Percentiles rank a stretch among this genome's conserved stretches.
Conservation (phyloP, 2,329 filamentous ascomycete genomes). For the Calonectria naviculata region DNA sequence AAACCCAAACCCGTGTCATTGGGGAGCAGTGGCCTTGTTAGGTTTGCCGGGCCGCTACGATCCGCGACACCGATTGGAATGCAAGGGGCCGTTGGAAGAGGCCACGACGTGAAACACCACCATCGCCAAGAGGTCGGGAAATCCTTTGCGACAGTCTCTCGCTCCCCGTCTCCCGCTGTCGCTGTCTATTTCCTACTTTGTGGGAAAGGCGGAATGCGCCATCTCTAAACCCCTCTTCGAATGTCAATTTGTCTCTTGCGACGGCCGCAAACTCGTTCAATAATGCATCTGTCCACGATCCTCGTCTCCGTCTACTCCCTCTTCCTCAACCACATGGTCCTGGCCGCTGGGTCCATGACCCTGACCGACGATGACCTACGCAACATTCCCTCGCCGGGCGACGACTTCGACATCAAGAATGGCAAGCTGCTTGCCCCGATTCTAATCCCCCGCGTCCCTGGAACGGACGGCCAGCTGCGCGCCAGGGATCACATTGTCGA, state of each 20-base stretch:
- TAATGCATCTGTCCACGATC: conserved; percentile 32
- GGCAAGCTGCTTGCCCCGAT: conserved; percentile 87
- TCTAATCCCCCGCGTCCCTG: conserved; percentile 87
- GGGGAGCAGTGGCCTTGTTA: background rate
- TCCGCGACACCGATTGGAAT: background rate
- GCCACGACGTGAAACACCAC: conserved; percentile 11
- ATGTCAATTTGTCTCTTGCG: conserved; percentile 16
- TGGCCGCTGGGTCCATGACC: conserved; percentile 54
- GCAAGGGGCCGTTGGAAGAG: conserved; percentile 16
- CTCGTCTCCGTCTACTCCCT: conserved; percentile 31
- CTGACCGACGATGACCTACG: conserved; percentile 82
- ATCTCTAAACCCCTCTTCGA: background rate
- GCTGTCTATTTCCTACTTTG: conserved; percentile 48
- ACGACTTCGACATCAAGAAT: conserved; percentile 81
- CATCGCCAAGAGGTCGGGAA: background rate
- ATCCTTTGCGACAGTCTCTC: background rate
- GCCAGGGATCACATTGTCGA: conserved; percentile 85
- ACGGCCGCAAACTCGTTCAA: conserved; percentile 20
- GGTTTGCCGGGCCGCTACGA: background rate
- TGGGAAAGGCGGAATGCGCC: conserved; percentile 33
- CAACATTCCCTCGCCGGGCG: conserved; percentile 76
- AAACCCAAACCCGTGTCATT: background rate
- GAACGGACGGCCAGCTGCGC: conserved; percentile 77
- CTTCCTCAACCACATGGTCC: conserved; percentile 34
- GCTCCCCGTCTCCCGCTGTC: background rate